Conservation (phyloP, 305 asterid genomes). For the Plantago lanceolata region DNA sequence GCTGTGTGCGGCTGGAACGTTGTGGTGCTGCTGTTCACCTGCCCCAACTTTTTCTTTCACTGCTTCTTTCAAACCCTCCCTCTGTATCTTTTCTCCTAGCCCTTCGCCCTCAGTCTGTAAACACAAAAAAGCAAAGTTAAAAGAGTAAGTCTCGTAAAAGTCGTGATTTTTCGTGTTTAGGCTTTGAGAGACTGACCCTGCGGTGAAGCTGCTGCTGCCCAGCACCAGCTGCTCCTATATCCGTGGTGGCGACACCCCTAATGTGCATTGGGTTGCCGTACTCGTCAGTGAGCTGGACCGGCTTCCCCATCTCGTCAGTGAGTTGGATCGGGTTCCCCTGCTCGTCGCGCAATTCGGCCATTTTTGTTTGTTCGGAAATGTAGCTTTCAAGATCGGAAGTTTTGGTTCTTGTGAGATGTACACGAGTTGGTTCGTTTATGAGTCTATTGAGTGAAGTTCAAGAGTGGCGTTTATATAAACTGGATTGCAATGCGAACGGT, state of each 20-base stretch:
- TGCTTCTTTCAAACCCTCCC: conserved; percentile 71
- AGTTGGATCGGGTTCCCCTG: conserved; percentile 75
- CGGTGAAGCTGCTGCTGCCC: conserved; percentile 35
- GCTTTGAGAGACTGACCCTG: conserved; percentile 33
- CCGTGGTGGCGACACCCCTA: conserved; percentile 58
- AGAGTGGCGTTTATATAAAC: not conserved
- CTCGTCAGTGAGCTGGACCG: conserved; percentile 72
- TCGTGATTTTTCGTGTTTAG: too few species aligned
- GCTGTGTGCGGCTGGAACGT: conserved; percentile 36
- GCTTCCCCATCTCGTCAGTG: conserved; percentile 62
- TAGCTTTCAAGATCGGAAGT: not conserved
- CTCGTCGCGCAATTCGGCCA: conserved; percentile 80
- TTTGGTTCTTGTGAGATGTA: too few species aligned
- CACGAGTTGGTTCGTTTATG: not conserved
- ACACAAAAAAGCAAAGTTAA: conserved; percentile 18
- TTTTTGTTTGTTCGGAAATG: not conserved
- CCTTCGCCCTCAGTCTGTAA: conserved; percentile 72
- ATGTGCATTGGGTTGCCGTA: conserved; percentile 74
- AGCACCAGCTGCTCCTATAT: conserved; percentile 6
- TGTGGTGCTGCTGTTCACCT: conserved; percentile 28
- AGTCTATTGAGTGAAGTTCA: not conserved
- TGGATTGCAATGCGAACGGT: conserved; percentile 22
- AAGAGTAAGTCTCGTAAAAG: too few species aligned
- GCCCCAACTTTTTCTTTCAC: conserved; percentile 42
- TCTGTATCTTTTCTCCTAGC: conserved; percentile 72